Percentiles rank a stretch among this genome's conserved stretches.
Conservation (phyloP, 768 basidiomycete species). For the Auricularia sp. region DNA sequence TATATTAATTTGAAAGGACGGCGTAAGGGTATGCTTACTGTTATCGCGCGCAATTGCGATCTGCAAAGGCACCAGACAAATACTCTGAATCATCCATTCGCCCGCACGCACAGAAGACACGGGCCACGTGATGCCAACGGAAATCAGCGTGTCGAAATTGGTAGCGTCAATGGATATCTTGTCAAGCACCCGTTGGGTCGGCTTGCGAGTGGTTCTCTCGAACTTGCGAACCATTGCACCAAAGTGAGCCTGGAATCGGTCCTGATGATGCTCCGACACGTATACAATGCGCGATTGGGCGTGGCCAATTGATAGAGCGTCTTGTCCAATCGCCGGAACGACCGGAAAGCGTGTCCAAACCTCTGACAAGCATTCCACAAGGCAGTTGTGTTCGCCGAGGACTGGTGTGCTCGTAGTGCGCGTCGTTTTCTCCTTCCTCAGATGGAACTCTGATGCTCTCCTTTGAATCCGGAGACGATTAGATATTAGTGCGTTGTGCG, state of each 20-base stretch:
- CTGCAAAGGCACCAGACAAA: conserved; percentile 57
- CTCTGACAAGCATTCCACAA: conserved; percentile 44
- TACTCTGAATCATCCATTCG: conserved; percentile 51
- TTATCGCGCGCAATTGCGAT: conserved; percentile 51
- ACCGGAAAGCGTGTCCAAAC: conserved; percentile 56
- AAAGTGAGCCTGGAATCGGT: conserved; percentile 35
- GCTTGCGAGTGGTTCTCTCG: conserved; percentile 42
- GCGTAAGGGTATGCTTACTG: conserved; percentile 12
- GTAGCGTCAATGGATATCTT: conserved; percentile 20
- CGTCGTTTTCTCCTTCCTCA: conserved; percentile 31
- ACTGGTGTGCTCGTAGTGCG: background rate
- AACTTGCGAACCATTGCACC: conserved; percentile 34
- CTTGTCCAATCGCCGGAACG: conserved; percentile 31
- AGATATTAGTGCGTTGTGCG: conserved; percentile 27
- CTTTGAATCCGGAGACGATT: conserved; percentile 41
- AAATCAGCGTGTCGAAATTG: background rate
- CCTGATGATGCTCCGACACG: conserved; percentile 27
- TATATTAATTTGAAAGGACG: background rate
- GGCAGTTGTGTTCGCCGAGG: conserved; percentile 19
- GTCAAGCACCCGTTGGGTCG: conserved; percentile 35
- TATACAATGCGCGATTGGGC: conserved; percentile 26
- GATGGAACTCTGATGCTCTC: conserved; percentile 45
- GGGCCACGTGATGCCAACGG: conserved; percentile 12
- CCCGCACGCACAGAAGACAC: conserved; percentile 36
- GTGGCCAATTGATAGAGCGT: background rate